phyloP scores from a whole-genome alignment of 371 early-diverging fungal genomes.

The Parasitella parasitica region DNA sequence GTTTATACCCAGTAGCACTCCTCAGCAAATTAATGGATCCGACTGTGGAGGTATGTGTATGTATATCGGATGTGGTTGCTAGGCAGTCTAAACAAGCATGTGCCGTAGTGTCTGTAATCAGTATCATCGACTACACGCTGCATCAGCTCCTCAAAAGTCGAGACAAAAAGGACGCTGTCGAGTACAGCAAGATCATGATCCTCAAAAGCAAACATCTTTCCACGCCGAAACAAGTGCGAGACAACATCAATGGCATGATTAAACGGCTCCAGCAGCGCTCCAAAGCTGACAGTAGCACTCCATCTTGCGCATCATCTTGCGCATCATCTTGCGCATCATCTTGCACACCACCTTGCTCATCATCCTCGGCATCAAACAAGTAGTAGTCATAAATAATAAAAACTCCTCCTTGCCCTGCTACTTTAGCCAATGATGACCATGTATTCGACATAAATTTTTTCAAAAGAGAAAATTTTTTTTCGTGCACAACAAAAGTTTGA shows the following conservation, averaged over 20 bases:
- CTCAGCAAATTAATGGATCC: conserved; percentile 50
- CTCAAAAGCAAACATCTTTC: conserved; percentile 6
- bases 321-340: neutral
- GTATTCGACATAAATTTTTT: neutral
- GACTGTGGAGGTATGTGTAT: conserved; percentile 47
- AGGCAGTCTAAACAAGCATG: neutral
- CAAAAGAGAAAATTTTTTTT: conserved; percentile 8
- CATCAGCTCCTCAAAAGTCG: conserved; percentile 19
- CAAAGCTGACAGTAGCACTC: neutral
- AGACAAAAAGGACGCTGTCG: neutral
- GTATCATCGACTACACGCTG: conserved; percentile 37
- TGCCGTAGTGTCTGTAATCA: conserved; percentile 32
- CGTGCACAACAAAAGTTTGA: conserved; percentile 1
- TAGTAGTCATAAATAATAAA: neutral
- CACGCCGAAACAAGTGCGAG: conserved; percentile 18
- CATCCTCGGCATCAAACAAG: conserved; percentile 20
- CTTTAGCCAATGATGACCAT: conserved; percentile 13
- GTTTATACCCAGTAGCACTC: conserved; percentile 36
- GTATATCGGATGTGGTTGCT: neutral
- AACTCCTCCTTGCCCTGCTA: conserved; percentile 5
- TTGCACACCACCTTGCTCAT: no score
- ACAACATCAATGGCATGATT: conserved; percentile 22
- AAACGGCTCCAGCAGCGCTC: conserved; percentile 15
- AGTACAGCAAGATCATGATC: conserved; percentile 17
- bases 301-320: neutral